Evolutionary conservation across 148 eudicot genomes (phyloP).

Genomic region (Polygonum aviculare): DNA sequence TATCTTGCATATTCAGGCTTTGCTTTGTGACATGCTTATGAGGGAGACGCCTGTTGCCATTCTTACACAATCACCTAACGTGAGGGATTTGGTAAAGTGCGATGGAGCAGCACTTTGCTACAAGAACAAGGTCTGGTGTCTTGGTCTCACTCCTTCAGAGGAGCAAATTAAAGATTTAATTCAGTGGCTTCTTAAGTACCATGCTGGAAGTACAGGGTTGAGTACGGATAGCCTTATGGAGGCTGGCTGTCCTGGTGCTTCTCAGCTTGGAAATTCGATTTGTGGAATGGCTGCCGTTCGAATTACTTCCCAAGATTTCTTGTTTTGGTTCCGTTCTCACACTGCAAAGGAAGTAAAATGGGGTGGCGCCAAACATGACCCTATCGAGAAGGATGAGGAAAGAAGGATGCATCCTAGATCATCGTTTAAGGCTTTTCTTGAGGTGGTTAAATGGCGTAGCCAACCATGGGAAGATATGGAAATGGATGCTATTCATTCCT

Average conservation of each 20-base stretch:
- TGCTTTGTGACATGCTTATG: conserved; percentile 81
- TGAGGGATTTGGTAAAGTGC: conserved; percentile 77
- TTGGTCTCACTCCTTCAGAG: conserved; percentile 57
- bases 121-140: conserved; percentile 42
- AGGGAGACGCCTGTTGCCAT: conserved; percentile 67
- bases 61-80: conserved; percentile 70
- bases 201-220: conserved; percentile 57
- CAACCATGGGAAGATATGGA: conserved; percentile 84
- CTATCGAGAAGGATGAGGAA: conserved; percentile 52
- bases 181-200: conserved; percentile 65
- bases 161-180: conserved; percentile 52
- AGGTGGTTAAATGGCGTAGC: conserved; percentile 76
- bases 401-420: conserved; percentile 86
- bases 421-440: conserved; percentile 69
- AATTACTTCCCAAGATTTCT: conserved; percentile 46
- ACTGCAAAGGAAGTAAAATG: conserved; percentile 70
- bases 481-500: conserved; percentile 85
- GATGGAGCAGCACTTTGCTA: conserved; percentile 73
- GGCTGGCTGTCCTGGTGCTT: conserved; percentile 69
- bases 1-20: conserved; percentile 58
- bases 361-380: conserved; percentile 90
- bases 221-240: conserved; percentile 79
- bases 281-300: conserved; percentile 82
- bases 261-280: conserved; percentile 51
- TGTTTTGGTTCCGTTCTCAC: conserved; percentile 84